Conservation (phyloP, 2,329 filamentous ascomycete genomes). For the Corniculantispora saksenae region DNA sequence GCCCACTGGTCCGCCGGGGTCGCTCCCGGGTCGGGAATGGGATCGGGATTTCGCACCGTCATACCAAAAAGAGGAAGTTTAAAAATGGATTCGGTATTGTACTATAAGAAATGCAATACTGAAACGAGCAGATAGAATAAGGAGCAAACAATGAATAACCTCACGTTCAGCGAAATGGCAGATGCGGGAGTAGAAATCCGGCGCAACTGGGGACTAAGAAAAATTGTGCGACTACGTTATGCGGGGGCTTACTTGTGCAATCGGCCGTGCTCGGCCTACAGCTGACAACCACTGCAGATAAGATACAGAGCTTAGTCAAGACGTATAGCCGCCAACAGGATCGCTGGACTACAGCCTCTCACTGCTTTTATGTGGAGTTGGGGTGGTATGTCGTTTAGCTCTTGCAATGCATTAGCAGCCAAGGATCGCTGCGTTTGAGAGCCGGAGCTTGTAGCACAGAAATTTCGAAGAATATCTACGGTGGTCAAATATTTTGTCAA, state of each 20-base stretch:
- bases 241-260: conserved; percentile 4
- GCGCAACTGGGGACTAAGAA: background rate
- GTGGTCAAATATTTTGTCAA: too few species aligned
- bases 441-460: too few species aligned
- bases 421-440: too few species aligned
- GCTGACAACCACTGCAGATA: background rate
- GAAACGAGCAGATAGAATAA: background rate
- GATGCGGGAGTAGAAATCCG: background rate
- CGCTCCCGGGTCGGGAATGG: background rate
- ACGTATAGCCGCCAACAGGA: background rate
- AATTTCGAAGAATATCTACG: too few species aligned
- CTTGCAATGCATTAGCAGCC: too few species aligned
- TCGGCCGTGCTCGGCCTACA: background rate
- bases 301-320: background rate
- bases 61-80: background rate
- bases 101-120: background rate
- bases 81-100: background rate
- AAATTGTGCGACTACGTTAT: conserved; percentile 7
- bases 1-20: conserved; percentile 5
- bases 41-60: background rate
- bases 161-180: background rate
- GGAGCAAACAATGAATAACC: background rate
- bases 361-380: background rate
- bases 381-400: too few species aligned
- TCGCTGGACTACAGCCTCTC: too few species aligned